Base-by-base conservation (phyloP, 345 rosid species). In the Euphorbia tirucalli region DNA sequence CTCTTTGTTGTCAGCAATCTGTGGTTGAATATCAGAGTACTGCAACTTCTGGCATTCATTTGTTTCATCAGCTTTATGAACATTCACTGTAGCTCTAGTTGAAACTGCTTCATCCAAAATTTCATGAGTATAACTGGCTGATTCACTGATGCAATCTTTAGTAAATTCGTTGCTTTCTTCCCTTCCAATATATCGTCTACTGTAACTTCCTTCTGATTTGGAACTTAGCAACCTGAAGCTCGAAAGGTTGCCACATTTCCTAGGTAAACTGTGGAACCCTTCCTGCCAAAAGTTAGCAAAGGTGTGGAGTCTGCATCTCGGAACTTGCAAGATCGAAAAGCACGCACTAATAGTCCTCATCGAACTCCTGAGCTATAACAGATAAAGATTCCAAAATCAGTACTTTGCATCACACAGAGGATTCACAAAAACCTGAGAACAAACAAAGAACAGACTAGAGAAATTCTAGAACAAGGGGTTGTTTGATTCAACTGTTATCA, bases 261-360 rank as follows among this genome's bases (percentile, higher is more conserved):
- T 68, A 69, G 77, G 48, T 57, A 74, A 73, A 70, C 79, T 69
- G 66, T 78, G 78, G 77, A 84, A 79, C 69, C 81, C 76, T 81
- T 81, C 85, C 58, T 62, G 72, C 77, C 82, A 85, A 59, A 85
- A 82, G 61, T 69, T 77, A 65, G 84, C 85, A 15, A 94, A 77
- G 73, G 75, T 74, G 62, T 79, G 82, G 75, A 81, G 63, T 74
- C 89, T 78, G 21, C 72, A 77, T 84, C 84, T 90, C 61, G 93
- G 88, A 66, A 82, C 75, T 81, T 87, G 91, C 66, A 84, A 83
- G 65, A 90, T 77, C 63, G 97, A 83, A 81, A 84, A 75, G 76
- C 90, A 87, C 88, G 90, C 85, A 9, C 77, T 69, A 69, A 68
- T 76, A 24, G 82, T 73, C 78, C 81, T 84, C 88, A 85, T 81